Base-by-base conservation (phyloP, 768 basidiomycete species). In the Suillus paluster region DNA sequence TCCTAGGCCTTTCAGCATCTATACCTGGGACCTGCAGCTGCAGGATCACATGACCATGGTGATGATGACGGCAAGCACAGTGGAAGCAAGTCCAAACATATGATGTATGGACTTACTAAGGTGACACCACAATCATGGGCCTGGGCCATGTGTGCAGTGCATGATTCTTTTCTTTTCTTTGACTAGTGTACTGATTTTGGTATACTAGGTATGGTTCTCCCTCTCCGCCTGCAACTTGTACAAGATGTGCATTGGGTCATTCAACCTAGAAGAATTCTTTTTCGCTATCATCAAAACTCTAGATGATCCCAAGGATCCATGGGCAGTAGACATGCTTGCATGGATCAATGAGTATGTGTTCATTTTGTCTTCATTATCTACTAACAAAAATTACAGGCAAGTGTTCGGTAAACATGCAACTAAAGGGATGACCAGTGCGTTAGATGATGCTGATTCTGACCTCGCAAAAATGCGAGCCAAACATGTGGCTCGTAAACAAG, bases 21-120 rank as follows among this genome's bases (percentile, higher is more conserved):
- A 38, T 54, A 50, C 50, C 34, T 60, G 19, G 59, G 59, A 5
- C 59, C 50, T 4, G 19, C 59, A 10, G 33, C 58, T 27, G 58
- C 58, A 48, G 50, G 44, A 45, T 45, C 10, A 45, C 44, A 21
- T 23, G 21, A 21, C 19, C 21, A 45, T 21, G 44, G 23, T 12
- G 44, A 23, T 5, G 44, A 45, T 12, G 44, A 45, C 4, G 11
- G 44, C 21, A 45, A 45, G 5, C 21, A 45, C 12, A 21, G 44
- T 5, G 12, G 44, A 45, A 21, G 44, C 21, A 45, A 45, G 21
- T 45, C 44, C 12, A 45, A 45, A 21, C 23, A 10, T 7, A 45
- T 21, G 11, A 45, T 45, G 44, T 45, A 45, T 4, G 44, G 44
- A 12, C 44, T 45, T 21, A 45, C 21, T 4, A 45, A 45, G 4